phyloP scores from a whole-genome alignment of 148 eudicot genomes.

The Chenopodium berlandieri region DNA sequence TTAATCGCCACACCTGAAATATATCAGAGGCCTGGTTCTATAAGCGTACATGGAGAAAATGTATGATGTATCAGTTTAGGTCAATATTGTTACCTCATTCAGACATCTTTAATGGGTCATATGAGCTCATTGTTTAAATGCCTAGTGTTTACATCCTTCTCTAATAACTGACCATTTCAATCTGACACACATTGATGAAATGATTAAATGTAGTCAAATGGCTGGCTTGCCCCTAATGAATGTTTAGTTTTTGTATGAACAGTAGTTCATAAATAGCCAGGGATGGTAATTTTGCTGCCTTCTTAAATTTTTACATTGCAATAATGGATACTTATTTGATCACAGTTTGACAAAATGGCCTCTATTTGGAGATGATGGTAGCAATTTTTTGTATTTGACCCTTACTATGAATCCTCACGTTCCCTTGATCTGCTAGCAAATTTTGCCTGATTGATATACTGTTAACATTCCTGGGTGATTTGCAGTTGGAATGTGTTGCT shows the following conservation, averaged over 20 bases:
- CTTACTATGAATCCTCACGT: neutral
- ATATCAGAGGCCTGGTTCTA: neutral
- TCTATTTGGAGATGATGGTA: neutral
- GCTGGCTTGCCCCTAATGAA: neutral
- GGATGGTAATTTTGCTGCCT: neutral
- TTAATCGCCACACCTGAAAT: neutral
- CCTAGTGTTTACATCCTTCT: neutral
- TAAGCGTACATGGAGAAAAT: neutral
- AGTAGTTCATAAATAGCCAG: neutral
- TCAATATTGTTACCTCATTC: neutral
- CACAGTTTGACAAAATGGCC: neutral
- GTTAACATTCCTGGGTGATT: constrained; percentile 5
- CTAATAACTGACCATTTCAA: neutral
- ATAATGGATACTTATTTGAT: neutral
- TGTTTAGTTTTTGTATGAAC: neutral
- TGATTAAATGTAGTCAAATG: neutral
- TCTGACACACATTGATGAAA: neutral
- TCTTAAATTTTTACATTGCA: neutral
- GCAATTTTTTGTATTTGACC: no score
- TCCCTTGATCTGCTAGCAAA: neutral
- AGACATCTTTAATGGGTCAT: neutral
- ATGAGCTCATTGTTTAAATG: neutral
- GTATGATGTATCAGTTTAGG: neutral
- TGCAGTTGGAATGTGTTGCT: constrained; percentile 73
- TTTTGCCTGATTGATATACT: neutral